phyloP scores from a whole-genome alignment of 257 asterid genomes.

The Ilex asprella region DNA sequence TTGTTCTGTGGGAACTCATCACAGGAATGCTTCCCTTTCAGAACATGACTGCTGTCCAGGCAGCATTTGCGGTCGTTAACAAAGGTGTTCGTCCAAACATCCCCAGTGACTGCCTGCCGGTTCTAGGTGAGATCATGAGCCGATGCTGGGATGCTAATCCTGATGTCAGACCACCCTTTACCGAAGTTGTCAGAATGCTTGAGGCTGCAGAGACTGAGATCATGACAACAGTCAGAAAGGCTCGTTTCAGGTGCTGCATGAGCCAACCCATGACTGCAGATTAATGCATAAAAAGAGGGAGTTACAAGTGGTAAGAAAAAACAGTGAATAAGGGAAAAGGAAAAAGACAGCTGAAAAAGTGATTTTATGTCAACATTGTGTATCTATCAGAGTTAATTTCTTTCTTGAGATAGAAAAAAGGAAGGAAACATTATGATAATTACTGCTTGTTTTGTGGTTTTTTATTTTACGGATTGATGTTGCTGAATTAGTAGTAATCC shows the following conservation, averaged over 20 bases:
- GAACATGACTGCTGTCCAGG: slow-evolving; percentile 99
- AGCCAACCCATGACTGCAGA: slow-evolving; percentile 81
- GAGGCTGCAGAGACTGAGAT: slow-evolving; percentile 89
- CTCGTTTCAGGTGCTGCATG: slow-evolving; percentile 97
- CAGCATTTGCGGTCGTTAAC: slow-evolving; percentile 95
- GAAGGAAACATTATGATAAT: slow-evolving; percentile 30
- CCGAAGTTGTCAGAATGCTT: slow-evolving; percentile 77
- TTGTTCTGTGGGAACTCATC: slow-evolving; percentile 92
- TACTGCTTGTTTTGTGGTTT: slow-evolving; percentile 47
- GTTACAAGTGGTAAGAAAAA: slow-evolving; percentile 19
- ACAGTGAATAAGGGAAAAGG: slow-evolving; percentile 26
- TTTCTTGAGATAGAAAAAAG: slow-evolving; percentile 44
- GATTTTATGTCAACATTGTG: slow-evolving; percentile 40
- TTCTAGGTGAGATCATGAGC: slow-evolving; percentile 77
- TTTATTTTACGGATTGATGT: slow-evolving; percentile 34
- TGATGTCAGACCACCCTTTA: slow-evolving; percentile 77
- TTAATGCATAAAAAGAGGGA: slow-evolving; percentile 28
- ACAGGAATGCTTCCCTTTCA: slow-evolving; percentile 95
- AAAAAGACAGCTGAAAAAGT: slow-evolving; percentile 21
- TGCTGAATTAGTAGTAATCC: slow-evolving; percentile 44
- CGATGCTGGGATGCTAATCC: slow-evolving; percentile 90
- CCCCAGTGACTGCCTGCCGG: slow-evolving; percentile 73
- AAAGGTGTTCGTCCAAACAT: slow-evolving; percentile 83
- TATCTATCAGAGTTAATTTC: slow-evolving; percentile 55
- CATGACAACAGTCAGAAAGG: slow-evolving; percentile 79